Evolutionary conservation across 2,329 filamentous ascomycete species (phyloP).

Genomic region (Nemania sp.): DNA sequence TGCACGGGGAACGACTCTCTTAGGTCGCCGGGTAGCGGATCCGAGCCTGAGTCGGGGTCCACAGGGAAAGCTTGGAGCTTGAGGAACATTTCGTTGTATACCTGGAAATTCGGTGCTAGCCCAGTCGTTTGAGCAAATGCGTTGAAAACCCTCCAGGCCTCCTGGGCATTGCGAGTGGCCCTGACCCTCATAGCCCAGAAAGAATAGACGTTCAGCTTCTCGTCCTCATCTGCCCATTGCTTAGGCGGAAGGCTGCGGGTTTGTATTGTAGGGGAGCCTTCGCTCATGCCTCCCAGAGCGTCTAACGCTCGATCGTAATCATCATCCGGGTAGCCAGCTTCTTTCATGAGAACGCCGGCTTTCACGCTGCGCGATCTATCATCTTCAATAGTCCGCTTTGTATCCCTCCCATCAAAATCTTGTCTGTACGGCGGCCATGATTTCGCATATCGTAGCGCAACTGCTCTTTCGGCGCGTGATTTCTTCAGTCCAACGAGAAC

Average conservation of each 20-base stretch:
- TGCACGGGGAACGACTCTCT: slow-evolving; percentile 67
- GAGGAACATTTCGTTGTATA: slow-evolving; percentile 71
- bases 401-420: slow-evolving; percentile 70
- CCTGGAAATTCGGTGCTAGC: slow-evolving; percentile 56
- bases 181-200: slow-evolving; percentile 68
- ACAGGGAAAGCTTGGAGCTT: slow-evolving; percentile 61
- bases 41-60: slow-evolving; percentile 41
- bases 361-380: slow-evolving; percentile 65
- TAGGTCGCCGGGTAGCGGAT: slow-evolving; percentile 69
- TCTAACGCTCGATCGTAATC: slow-evolving; percentile 62
- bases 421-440: slow-evolving; percentile 72
- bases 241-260: slow-evolving; percentile 56
- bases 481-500: slow-evolving; percentile 68
- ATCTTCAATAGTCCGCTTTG: slow-evolving; percentile 62
- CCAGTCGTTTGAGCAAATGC: slow-evolving; percentile 35
- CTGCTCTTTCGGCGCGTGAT: slow-evolving; percentile 62
- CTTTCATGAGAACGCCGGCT: slow-evolving; percentile 66
- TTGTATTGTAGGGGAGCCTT: slow-evolving; percentile 69
- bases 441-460: slow-evolving; percentile 61
- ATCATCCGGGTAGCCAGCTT: slow-evolving; percentile 65
- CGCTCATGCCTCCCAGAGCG: slow-evolving; percentile 64
- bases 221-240: slow-evolving; percentile 46
- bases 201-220: slow-evolving; percentile 53
- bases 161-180: slow-evolving; percentile 70
- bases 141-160: slow-evolving; percentile 64